Base-by-base conservation (phyloP, 768 basidiomycete species). In the Termitomyces sp. region DNA sequence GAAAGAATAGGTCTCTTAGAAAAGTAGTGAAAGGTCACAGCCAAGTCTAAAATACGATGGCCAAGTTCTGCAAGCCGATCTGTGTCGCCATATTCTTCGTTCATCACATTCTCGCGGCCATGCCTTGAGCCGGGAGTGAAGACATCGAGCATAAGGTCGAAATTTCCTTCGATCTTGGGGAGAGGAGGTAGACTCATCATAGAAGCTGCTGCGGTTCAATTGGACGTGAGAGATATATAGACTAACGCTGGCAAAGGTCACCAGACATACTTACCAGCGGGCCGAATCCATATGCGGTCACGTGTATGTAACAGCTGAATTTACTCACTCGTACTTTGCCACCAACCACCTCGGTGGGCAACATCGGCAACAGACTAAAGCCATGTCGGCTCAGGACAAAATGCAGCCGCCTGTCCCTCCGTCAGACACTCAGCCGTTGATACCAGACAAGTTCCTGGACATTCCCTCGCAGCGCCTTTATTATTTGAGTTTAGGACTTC, bases 391-490 rank as follows among this genome's bases (percentile, higher is more conserved):
- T 46, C 46, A 65, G 43, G 65, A 64, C 24, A 55, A 56, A 48
- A 61, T 39, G 46, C 54, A 52, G 37, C 44, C 22, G 3, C 49
- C 56, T 39, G 20, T 46, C 56, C 31, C 43, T 46, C 57, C 62
- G 14, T 22, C 64, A 44, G 48, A 37, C 20, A 55, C 55, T 36
- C 61, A 62, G 51, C 74, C 92, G 42, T 74, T 89, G 37, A 85
- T 96, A 51, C 82, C 92, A 31, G 87, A 91, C 69, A 80, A 77
- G 56, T 85, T 84, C 66, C 62, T 94, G 31, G 88, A 90, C 65
- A 75, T 85, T 5, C 89, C 90, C 22, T 86, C 90, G 16, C 90
- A 93, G 68, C 79, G 94, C 50, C 79, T 90, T 6, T 92, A 94
- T 65, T 80, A 81, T 61, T 76, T 92, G 44, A 88, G 91, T 59